Conservation (phyloP, 78 protist genomes). For the Tieghemostelium lacteum region DNA sequence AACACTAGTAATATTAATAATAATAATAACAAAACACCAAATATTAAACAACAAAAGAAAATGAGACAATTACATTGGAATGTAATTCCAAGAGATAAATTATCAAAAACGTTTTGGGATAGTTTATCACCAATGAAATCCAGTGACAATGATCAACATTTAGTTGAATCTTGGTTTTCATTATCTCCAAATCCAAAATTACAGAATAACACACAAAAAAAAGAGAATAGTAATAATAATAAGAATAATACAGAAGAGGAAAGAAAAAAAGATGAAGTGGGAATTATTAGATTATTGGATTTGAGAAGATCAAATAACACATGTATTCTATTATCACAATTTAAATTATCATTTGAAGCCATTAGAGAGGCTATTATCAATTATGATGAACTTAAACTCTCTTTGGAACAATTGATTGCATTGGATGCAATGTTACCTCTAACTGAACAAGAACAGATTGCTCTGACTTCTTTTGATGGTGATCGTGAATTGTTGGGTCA, state of each 20-base stretch:
- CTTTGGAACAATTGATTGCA: slow-evolving; percentile 70
- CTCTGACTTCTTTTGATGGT: background rate
- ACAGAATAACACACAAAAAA: background rate
- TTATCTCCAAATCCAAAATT: slow-evolving; percentile 57
- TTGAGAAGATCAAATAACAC: slow-evolving; percentile 61
- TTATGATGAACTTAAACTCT: slow-evolving; percentile 32
- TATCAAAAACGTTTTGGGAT: slow-evolving; percentile 72
- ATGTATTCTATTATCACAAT: slow-evolving; percentile 66
- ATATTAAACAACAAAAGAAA: slow-evolving; percentile 52
- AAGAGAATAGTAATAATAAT: background rate
- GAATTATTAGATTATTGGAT: slow-evolving; percentile 12
- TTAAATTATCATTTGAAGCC: slow-evolving; percentile 48
- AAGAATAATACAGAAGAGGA: background rate
- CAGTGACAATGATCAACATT: slow-evolving; percentile 49
- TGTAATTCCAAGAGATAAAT: slow-evolving; percentile 63
- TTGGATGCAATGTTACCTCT: slow-evolving; percentile 74
- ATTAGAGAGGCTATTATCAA: slow-evolving; percentile 55
- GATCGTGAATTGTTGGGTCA: slow-evolving; percentile 20
- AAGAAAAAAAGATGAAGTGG: background rate
- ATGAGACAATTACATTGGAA: slow-evolving; percentile 79
- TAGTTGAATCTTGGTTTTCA: slow-evolving; percentile 67
- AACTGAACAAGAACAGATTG: slow-evolving; percentile 35
- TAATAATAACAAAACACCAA: slow-evolving; percentile 2
- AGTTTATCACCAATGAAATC: slow-evolving; percentile 62
- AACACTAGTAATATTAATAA: background rate